Base-by-base conservation (phyloP, 139 green algal species). In the Gonium pectorale region DNA sequence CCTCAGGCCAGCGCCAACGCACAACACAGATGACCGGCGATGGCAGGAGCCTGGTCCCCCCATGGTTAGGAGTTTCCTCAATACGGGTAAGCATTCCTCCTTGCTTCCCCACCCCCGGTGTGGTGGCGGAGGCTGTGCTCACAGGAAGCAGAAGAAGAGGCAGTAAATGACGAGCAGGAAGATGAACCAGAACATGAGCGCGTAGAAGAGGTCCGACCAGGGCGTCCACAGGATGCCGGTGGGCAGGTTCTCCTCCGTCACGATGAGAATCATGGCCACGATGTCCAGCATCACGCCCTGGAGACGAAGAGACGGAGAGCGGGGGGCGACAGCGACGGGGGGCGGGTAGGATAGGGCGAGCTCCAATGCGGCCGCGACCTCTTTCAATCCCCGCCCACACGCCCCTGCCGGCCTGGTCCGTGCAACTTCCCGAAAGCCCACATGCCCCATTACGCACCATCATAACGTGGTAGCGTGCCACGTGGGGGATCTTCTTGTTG, bases 111-210 rank as follows among this genome's bases (percentile, higher is more conserved):
- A n/a, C n/a, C n/a, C n/a, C n/a, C n/a, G n/a, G n/a, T n/a, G n/a
- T n/a, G n/a, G n/a, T n/a, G n/a, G n/a, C n/a, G n/a, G n/a, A n/a
- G n/a, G n/a, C n/a, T n/a, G n/a, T 4, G 86, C 90, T 92, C 78
- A 93, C 87, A 94, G 86, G 87, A 94, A 92, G 91, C 83, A 90
- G 89, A 94, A 94, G 87, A 92, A 90, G n/a, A 94, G 80, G 91
- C 91, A 94, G 89, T 94, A 94, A 43, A 89, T 79, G 56, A 94
- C 81, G 22, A 94, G 91, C 85, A 94, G 89, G 83, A 94, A 94
- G 52, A 94, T 83, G 52, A 89, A 86, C 91, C 91, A 94, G 86
- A 94, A 94, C 82, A 90, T 94, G 74, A 90, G 75, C 3, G 87
- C 86, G 80, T 92, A 92, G 83, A 94, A 92, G 3, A 92, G 82